These are phyloP conservation scores for Stropharia rugosoannulata DNA, from an alignment of 768 basidiomycete genomes.

Conservation along the genomic window DNA sequence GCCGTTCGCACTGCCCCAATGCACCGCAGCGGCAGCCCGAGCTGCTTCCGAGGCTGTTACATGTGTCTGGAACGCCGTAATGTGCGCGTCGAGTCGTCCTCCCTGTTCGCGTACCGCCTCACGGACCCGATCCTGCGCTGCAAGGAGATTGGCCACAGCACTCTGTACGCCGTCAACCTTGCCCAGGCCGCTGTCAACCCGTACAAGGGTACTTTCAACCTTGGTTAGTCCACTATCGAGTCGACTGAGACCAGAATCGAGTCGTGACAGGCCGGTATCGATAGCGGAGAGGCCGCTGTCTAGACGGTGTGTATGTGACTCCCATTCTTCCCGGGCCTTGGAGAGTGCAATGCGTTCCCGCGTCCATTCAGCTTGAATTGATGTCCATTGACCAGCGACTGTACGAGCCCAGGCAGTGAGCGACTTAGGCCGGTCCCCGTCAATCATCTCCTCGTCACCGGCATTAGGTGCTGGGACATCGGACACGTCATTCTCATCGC, in stretches of 20 bases:
- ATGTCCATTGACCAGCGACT: conserved; percentile 79
- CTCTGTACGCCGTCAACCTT: conserved; percentile 36
- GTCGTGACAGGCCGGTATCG: conserved; percentile 38
- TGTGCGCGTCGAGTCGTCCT: conserved; percentile 1
- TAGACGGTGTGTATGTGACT: conserved; percentile 27
- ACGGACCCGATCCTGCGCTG: conserved; percentile 36
- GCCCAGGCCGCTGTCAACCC: conserved; percentile 55
- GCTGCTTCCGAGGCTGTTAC: neutral
- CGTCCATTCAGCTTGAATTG: conserved; percentile 80
- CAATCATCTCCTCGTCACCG: neutral
- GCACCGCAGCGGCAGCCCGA: neutral
- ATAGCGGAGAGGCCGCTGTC: conserved; percentile 30
- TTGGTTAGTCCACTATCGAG: conserved; percentile 24
- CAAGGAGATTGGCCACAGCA: conserved; percentile 26
- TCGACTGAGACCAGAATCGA: conserved; percentile 52
- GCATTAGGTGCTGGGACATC: neutral
- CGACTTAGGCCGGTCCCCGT: conserved; percentile 35
- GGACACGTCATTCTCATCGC: neutral
- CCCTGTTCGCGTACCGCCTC: conserved; percentile 12
- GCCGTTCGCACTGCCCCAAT: conserved; percentile 28
- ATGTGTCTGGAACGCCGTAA: conserved; percentile 1
- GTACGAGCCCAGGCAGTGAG: conserved; percentile 72
- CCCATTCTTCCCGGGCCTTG: conserved; percentile 81
- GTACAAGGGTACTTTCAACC: conserved; percentile 36
- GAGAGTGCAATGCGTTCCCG: conserved; percentile 75